Evolutionary conservation across 1,139 yeast genomes (phyloP), one percentile per base, ranked within the genome.

Genomic region (Pichia sp.): DNA sequence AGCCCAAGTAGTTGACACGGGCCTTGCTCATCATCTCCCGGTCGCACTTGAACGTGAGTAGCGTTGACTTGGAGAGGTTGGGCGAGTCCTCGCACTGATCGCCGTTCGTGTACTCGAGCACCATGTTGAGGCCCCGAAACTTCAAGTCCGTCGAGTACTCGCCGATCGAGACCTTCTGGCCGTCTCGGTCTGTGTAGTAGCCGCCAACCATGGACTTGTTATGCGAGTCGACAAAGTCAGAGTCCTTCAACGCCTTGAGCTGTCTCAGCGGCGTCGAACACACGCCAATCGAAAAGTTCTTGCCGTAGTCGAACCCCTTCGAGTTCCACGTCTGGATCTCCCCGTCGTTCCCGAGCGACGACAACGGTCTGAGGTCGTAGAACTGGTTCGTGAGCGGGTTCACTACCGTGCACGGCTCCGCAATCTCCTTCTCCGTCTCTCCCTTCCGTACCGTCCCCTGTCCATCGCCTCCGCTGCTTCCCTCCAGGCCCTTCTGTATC

Each of bases 11-110:
- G 8, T 89, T 78, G 1, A 90, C 75, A 45, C 80, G 75, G 0
- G 95, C 96, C 61, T 80, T 82, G 13, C 81, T 72, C 65, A 79
- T 70, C 67, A 87, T 79, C 54, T 87, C 93, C 56, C 87, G 76
- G 68, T 90, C 96, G 70, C 97, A 90, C 15, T 86, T 80, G 63
- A 90, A 88, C 15, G 88, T 79, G 51, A 90, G 70, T 4, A 88
- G 71, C 1, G 96, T 80, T 5, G 93, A 81, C 64, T 80, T 84
- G 51, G 81, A 73, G 55, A 80, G 60, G 15, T 50, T 34, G 11
- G 70, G 70, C 38, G 77, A 75, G 11, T 77, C 74, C 36, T 72
- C 72, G 70, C 97, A 90, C 59, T 74, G 78, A 30, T 90, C 82
- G 2, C 97, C 97, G 62, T 82, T 79, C 45, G 73, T 77, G 69